Percentiles rank a stretch among this genome's conserved stretches.
Evolutionary conservation across 352 stramenopile genomes (phyloP).

Genomic region (Chrysophaeum taylorii): DNA sequence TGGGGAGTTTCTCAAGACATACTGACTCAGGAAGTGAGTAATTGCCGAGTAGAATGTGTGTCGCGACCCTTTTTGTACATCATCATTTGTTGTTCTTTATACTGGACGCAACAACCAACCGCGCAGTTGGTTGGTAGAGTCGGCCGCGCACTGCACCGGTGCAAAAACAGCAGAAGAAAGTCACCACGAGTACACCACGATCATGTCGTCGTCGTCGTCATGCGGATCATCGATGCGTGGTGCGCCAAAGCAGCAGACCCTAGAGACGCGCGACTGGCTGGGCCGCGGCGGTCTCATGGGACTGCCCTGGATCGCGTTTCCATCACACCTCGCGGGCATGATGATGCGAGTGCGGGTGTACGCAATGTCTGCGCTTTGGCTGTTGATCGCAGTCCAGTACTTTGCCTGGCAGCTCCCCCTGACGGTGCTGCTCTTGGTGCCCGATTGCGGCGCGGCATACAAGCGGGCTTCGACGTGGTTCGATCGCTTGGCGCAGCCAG

Average conservation of each 20-base stretch:
- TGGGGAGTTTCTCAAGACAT: too few species aligned
- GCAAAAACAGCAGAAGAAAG: too few species aligned
- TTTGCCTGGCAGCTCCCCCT: conserved; percentile 8
- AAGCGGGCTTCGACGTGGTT: neutral
- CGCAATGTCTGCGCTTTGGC: neutral
- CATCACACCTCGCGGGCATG: neutral
- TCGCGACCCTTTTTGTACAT: too few species aligned
- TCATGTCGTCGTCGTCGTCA: too few species aligned
- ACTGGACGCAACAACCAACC: too few species aligned
- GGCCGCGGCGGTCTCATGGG: conserved; percentile 1
- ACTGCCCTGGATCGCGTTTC: neutral
- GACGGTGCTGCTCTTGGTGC: neutral
- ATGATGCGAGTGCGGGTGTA: neutral
- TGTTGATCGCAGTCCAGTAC: neutral
- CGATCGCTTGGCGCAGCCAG: neutral
- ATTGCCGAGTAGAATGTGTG: too few species aligned
- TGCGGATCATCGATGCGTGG: too few species aligned
- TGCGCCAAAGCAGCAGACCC: neutral
- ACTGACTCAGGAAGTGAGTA: too few species aligned
- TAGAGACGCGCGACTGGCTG: neutral
- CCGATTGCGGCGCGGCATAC: neutral
- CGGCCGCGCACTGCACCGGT: too few species aligned
- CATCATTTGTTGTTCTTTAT: too few species aligned
- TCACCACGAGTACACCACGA: too few species aligned
- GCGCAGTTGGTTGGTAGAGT: too few species aligned